Evolutionary conservation across 192 early-diverging fungal species (phyloP), one percentile per base, ranked within the genome.

Genomic region (Polychytrium aggregatum): DNA sequence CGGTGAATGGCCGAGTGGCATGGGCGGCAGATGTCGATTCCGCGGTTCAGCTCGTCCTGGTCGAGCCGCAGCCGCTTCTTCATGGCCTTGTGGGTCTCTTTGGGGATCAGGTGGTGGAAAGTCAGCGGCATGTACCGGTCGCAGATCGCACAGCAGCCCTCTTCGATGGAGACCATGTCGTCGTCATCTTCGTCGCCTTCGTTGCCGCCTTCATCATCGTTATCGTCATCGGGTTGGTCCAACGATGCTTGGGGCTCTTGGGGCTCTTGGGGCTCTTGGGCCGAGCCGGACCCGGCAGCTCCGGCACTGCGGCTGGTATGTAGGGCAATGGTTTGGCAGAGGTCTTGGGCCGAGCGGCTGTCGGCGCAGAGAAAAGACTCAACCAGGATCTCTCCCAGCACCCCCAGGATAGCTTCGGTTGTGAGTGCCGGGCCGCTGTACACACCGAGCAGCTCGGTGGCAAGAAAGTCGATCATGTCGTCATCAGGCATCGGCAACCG

Each of bases 21-120:
- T 20, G 52, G 48, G 35, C 60, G 48, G 46, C 63, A 65, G 18
- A 65, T 39, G 16, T 29, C 39, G 26, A 42, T 46, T 13, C 63
- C 63, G 28, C 54, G 64, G 17, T 17, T 11, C 29, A 56, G 33
- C 38, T 65, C 53, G 18, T 29, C 26, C 42, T 57, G 60, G 1
- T 56, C 46, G 14, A 58, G 45, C 5, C 55, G 1, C 0, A 30
- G 29, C 29, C 48, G 46, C 33, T 43, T 55, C 4, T 56, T 2
- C 11, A 64, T 31, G 35, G 38, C 27, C 30, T 50, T 48, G 45
- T 65, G 59, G 16, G 44, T 45, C 25, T 30, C 26, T 16, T 38
- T 35, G 6, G 63, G 63, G 30, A 65, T 56, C 38, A 65, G 57
- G 30, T 65, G 63, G 46, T 65, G 63, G 37, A 65, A 65, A 8